A percentile compares a stretch with the other conserved stretches of the same genome.
Conservation (phyloP, 805 yeast species). For the Zygotorulaspora florentina region DNA sequence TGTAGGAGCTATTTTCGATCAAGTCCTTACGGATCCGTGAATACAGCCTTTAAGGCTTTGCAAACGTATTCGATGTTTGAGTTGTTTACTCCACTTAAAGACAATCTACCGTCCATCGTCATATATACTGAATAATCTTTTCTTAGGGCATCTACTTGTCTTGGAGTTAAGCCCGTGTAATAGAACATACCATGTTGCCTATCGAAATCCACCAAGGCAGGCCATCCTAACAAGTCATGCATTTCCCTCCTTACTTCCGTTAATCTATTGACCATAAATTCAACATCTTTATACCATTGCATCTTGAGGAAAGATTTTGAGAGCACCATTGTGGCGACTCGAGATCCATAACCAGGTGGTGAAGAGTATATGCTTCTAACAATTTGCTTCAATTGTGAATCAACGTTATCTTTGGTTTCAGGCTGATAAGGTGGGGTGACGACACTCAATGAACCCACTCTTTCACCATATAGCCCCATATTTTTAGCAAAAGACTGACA, state of each 20-base stretch:
- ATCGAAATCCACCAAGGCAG: constrained; percentile 57
- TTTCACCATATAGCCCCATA: constrained; percentile 91
- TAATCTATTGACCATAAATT: constrained; percentile 73
- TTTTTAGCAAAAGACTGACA: constrained; percentile 93
- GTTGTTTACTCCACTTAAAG: constrained; percentile 83
- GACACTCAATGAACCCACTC: constrained; percentile 74
- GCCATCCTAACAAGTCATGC: constrained; percentile 71
- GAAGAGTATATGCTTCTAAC: constrained; percentile 87
- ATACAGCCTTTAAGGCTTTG: constrained; percentile 14
- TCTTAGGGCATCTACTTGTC: constrained; percentile 68
- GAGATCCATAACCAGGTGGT: constrained; percentile 93
- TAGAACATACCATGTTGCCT: constrained; percentile 94
- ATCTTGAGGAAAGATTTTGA: constrained; percentile 52
- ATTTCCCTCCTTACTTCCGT: constrained; percentile 64
- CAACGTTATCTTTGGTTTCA: constrained; percentile 49
- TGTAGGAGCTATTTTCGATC: too few relatives aligned
- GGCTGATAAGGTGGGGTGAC: constrained; percentile 53
- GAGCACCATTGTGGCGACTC: constrained; percentile 76
- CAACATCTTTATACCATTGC: constrained; percentile 81
- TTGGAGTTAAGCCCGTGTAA: constrained; percentile 72
- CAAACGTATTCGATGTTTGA: constrained; percentile 62
- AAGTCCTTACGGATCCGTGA: background rate
- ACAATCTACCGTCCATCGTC: constrained; percentile 86
- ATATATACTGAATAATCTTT: constrained; percentile 74
- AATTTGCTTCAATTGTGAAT: constrained; percentile 76